Conservation (phyloP, 768 basidiomycete species). For the Russula ochroleuca region DNA sequence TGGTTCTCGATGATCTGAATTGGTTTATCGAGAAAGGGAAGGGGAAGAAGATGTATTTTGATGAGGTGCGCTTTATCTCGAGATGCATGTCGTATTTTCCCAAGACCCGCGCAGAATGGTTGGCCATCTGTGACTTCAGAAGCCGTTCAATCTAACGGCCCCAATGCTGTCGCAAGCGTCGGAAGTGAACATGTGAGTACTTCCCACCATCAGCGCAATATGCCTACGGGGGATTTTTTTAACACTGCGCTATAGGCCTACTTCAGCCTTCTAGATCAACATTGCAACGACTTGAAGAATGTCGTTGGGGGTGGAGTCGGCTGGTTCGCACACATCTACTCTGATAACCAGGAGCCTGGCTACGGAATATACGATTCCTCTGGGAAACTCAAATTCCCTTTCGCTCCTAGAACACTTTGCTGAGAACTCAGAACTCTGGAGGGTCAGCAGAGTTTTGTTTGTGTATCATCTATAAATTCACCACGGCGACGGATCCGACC, state of each 20-base stretch:
- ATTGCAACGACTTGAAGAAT: slow-evolving; percentile 60
- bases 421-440: slow-evolving; percentile 33
- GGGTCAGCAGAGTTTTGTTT: not conserved
- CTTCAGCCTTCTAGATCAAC: slow-evolving; percentile 57
- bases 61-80: slow-evolving; percentile 45
- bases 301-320: slow-evolving; percentile 64
- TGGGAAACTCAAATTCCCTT: slow-evolving; percentile 58
- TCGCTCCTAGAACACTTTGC: slow-evolving; percentile 58
- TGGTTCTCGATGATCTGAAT: slow-evolving; percentile 53
- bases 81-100: not conserved
- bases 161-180: slow-evolving; percentile 54
- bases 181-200: slow-evolving; percentile 49
- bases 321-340: slow-evolving; percentile 82
- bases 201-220: not conserved
- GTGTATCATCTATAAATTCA: not conserved
- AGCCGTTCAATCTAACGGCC: slow-evolving; percentile 63
- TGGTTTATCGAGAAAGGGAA: slow-evolving; percentile 63
- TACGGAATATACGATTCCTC: slow-evolving; percentile 60
- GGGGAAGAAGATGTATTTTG: slow-evolving; percentile 72
- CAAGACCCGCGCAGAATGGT: slow-evolving; percentile 51
- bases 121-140: slow-evolving; percentile 66
- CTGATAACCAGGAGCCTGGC: slow-evolving; percentile 59
- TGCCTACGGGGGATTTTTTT: not conserved
- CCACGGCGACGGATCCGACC: no score
- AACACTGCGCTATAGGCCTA: slow-evolving; percentile 45